These are phyloP conservation scores for Nothophoma quercina DNA, from an alignment of 2,329 filamentous ascomycete species.

Conservation along the genomic window DNA sequence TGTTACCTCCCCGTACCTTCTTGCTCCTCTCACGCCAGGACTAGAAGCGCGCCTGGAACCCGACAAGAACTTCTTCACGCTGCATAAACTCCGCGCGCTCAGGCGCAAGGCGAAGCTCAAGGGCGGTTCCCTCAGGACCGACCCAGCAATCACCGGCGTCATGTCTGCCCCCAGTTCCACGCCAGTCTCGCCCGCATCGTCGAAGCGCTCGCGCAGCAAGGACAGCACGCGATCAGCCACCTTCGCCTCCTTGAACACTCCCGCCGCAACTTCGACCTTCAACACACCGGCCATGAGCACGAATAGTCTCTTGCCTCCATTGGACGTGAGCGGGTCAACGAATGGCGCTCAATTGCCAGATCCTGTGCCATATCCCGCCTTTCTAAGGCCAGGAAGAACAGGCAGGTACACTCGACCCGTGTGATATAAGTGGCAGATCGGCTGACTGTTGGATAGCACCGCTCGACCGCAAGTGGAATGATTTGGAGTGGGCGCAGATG, in stretches of 20 bases:
- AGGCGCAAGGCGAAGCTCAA: constrained; percentile 50
- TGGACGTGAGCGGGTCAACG: constrained; percentile 21
- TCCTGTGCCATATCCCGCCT: constrained; percentile 50
- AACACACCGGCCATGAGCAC: constrained; percentile 41
- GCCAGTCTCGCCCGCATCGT: constrained; percentile 47
- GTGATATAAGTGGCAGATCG: constrained; percentile 7
- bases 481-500: constrained; percentile 68
- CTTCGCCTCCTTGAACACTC: constrained; percentile 36
- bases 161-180: constrained; percentile 38
- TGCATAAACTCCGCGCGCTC: constrained; percentile 51
- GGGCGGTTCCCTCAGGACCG: constrained; percentile 35
- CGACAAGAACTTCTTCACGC: constrained; percentile 36
- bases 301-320: constrained; percentile 41
- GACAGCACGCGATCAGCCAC: constrained; percentile 46
- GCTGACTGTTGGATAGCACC: constrained; percentile 40
- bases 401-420: constrained; percentile 55
- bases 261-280: constrained; percentile 36
- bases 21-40: constrained; percentile 25
- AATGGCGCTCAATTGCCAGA: constrained; percentile 13
- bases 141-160: constrained; percentile 21
- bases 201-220: constrained; percentile 50
- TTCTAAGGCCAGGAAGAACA: constrained; percentile 59
- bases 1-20: constrained; percentile 31
- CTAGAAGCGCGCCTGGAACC: constrained; percentile 6
- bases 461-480: constrained; percentile 66